These are phyloP conservation scores for Pestalotiopsis sp. DNA, from an alignment of 2,329 filamentous ascomycete species.

Conservation along the genomic window DNA sequence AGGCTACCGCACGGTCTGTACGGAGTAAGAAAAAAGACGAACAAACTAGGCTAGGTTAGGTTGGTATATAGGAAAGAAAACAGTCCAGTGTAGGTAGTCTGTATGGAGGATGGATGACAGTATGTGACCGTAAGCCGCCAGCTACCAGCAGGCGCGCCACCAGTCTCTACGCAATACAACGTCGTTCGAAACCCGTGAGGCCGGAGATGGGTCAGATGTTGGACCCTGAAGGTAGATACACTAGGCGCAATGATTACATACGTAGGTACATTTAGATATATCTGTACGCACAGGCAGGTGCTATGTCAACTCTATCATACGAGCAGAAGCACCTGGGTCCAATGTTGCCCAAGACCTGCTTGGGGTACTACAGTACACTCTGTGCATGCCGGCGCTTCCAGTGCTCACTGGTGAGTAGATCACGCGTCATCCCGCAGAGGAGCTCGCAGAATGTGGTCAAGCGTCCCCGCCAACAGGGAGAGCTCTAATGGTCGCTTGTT, in stretches of 20 bases:
- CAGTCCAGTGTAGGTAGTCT: not conserved
- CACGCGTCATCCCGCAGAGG: slow-evolving; percentile 4
- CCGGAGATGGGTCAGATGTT: not conserved
- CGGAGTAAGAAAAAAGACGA: not conserved
- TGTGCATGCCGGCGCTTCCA: not conserved
- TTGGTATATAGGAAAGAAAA: not conserved
- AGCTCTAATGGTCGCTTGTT: too few species aligned
- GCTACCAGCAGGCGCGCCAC: too few species aligned
- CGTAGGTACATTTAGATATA: not conserved
- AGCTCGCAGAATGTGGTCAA: slow-evolving; percentile 1
- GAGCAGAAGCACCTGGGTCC: not conserved
- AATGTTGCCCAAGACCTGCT: not conserved
- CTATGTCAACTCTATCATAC: not conserved
- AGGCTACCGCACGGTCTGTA: not conserved
- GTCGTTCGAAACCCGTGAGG: too few species aligned
- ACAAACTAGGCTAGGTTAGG: not conserved
- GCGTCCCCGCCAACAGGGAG: not conserved
- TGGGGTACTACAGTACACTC: not conserved
- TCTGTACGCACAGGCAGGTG: not conserved
- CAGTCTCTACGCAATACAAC: too few species aligned
- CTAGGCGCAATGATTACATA: not conserved
- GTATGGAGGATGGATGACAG: not conserved
- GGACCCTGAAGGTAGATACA: not conserved
- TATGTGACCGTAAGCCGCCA: too few species aligned
- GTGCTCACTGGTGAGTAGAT: not conserved